Evolutionary conservation across 768 basidiomycete genomes (phyloP).

Genomic region (Rhizopogon salebrosus): DNA sequence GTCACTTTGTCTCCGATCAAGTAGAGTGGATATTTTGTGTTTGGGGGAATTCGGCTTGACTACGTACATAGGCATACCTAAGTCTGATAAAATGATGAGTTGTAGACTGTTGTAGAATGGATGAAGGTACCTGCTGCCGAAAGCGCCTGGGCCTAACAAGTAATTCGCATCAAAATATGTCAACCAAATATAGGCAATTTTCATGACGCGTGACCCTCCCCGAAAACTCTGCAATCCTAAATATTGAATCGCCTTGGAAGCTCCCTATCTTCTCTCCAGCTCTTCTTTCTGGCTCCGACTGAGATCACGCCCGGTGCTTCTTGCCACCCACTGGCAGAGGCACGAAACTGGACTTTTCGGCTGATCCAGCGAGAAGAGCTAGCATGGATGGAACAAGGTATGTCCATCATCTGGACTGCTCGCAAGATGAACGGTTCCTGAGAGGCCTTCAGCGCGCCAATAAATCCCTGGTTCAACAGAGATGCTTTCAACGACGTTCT

Average conservation of each 20-base stretch:
- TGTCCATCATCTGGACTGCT: background rate
- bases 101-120: no score
- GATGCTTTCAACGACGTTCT: constrained; percentile 59
- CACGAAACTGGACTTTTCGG: constrained; percentile 69
- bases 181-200: background rate
- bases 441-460: constrained; percentile 36
- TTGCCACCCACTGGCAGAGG: constrained; percentile 46
- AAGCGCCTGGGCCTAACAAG: no score
- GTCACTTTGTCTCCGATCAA: no score
- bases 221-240: background rate
- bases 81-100: no score
- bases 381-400: constrained; percentile 78
- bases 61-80: no score
- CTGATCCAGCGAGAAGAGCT: constrained; percentile 56
- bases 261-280: constrained; percentile 1
- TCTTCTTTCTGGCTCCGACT: constrained; percentile 15
- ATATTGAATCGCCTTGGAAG: background rate
- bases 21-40: no score
- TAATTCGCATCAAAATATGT: background rate
- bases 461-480: constrained; percentile 59
- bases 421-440: background rate
- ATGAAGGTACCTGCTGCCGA: no score
- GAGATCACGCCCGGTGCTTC: constrained; percentile 10
- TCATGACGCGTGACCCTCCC: constrained; percentile 1
- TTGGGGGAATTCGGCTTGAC: no score